phyloP scores from a whole-genome alignment of 2,329 filamentous ascomycete genomes.

The Helotiales sp. region DNA sequence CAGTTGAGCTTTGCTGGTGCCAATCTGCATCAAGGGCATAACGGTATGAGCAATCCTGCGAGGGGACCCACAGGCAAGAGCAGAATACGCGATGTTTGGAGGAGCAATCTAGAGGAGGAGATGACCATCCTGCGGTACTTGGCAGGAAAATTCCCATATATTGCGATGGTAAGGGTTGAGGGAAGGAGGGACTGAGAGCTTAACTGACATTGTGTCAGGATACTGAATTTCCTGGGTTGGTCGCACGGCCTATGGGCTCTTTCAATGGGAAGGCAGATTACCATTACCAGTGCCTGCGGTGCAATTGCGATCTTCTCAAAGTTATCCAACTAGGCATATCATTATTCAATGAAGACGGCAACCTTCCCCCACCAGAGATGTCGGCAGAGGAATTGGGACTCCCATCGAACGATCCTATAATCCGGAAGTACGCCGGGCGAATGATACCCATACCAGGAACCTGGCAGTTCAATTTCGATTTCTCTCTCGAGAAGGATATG shows the following conservation, averaged over 20 bases:
- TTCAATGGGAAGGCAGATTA: conserved; percentile 97
- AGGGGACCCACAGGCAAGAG: conserved; percentile 64
- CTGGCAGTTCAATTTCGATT: conserved; percentile 99
- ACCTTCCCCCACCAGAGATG: conserved; percentile 67
- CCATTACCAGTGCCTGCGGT: conserved; percentile 95
- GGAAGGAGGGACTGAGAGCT: conserved; percentile 6
- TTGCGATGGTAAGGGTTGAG: conserved; percentile 80
- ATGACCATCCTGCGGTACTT: conserved; percentile 81
- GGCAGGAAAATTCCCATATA: conserved; percentile 89
- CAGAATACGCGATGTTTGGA: conserved; percentile 95
- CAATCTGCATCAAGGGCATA: conserved; percentile 60
- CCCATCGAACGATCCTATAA: conserved; percentile 44
- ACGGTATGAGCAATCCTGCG: conserved; percentile 53
- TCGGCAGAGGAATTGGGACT: conserved; percentile 48
- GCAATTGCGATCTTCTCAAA: conserved; percentile 95
- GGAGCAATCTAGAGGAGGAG: conserved; percentile 85
- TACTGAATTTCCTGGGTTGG: conserved; percentile 97
- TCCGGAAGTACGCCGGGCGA: conserved; percentile 46
- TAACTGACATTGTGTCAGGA: conserved; percentile 58
- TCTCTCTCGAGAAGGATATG: conserved; percentile 94
- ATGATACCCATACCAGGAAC: conserved; percentile 71
- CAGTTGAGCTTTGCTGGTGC: conserved; percentile 82
- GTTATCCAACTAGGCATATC: conserved; percentile 97
- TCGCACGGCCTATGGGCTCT: conserved; percentile 89
- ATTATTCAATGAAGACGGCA: conserved; percentile 86